Evolutionary conservation across 305 asterid species (phyloP).

Genomic region (Caryopteris hybrid): DNA sequence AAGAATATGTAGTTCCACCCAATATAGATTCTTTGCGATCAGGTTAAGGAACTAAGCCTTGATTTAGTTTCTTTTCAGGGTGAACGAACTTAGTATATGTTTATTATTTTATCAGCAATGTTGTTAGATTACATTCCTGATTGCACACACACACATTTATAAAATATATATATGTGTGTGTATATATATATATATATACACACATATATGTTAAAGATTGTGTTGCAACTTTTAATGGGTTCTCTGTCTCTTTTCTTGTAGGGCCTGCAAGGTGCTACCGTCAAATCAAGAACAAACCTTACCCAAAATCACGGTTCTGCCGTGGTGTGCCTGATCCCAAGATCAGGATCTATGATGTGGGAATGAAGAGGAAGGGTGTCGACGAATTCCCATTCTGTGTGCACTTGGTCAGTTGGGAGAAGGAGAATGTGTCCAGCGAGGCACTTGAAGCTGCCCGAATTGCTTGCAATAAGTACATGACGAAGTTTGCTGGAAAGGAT

Average conservation of each 20-base stretch:
- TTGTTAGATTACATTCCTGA: not conserved
- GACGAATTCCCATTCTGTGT: constrained; percentile 59
- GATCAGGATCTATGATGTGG: constrained; percentile 59
- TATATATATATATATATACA: too few relatives aligned
- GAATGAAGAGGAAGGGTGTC: constrained; percentile 54
- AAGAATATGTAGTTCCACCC: too few relatives aligned
- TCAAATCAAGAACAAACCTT: constrained; percentile 53
- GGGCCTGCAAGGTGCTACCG: constrained; percentile 59
- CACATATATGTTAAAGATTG: not conserved
- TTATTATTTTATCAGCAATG: not conserved
- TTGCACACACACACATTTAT: too few relatives aligned
- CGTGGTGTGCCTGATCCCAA: constrained; percentile 65
- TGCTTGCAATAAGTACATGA: constrained; percentile 55
- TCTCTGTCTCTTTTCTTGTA: not conserved
- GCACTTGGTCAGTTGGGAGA: constrained; percentile 59
- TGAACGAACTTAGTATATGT: not conserved
- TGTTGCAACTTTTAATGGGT: not conserved
- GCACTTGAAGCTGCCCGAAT: constrained; percentile 63
- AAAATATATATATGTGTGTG: too few relatives aligned
- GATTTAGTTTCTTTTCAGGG: too few relatives aligned
- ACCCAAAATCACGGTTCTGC: constrained; percentile 51
- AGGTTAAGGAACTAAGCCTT: too few relatives aligned
- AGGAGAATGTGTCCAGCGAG: constrained; percentile 57
- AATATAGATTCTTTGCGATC: not conserved
- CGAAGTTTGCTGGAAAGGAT: constrained; percentile 57